These are phyloP conservation scores for Nannochloris sp. DNA, from an alignment of 139 green algal genomes.

Conservation along the genomic window DNA sequence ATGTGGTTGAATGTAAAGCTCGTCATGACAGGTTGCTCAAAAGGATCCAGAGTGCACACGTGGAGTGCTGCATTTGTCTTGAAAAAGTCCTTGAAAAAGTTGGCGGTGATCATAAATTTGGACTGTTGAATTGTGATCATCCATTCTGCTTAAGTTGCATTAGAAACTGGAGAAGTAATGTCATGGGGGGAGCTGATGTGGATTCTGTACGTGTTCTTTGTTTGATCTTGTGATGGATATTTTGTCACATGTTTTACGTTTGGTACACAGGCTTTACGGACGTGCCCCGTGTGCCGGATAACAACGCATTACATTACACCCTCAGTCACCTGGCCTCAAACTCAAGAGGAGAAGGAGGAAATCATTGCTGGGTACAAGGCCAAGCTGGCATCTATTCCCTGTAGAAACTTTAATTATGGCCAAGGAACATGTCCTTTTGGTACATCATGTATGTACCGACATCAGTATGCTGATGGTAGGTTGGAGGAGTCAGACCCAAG, in stretches of 20 bases:
- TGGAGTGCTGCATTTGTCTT: conserved; percentile 74
- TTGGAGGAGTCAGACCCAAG: conserved; percentile 19
- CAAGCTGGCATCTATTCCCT: conserved; percentile 44
- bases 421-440: conserved; percentile 61
- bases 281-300: conserved; percentile 66
- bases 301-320: conserved; percentile 60
- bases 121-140: conserved; percentile 73
- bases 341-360: conserved; percentile 41
- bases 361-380: conserved; percentile 49
- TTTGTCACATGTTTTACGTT: conserved; percentile 1
- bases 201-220: conserved; percentile 16
- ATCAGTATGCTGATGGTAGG: conserved; percentile 51
- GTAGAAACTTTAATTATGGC: conserved; percentile 48
- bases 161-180: conserved; percentile 55
- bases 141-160: conserved; percentile 81
- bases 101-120: conserved; percentile 48
- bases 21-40: conserved; percentile 39
- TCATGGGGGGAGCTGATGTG: conserved; percentile 27
- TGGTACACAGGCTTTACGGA: conserved; percentile 28
- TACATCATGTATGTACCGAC: conserved; percentile 76
- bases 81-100: conserved; percentile 56
- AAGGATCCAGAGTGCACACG: conserved; percentile 18
- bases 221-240: neutral
- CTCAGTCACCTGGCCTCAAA: conserved; percentile 48
- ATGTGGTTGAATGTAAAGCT: conserved; percentile 39